Evolutionary conservation across 1,284 basidiomycete genomes (phyloP).

Genomic region (Ganoderma sinense): DNA sequence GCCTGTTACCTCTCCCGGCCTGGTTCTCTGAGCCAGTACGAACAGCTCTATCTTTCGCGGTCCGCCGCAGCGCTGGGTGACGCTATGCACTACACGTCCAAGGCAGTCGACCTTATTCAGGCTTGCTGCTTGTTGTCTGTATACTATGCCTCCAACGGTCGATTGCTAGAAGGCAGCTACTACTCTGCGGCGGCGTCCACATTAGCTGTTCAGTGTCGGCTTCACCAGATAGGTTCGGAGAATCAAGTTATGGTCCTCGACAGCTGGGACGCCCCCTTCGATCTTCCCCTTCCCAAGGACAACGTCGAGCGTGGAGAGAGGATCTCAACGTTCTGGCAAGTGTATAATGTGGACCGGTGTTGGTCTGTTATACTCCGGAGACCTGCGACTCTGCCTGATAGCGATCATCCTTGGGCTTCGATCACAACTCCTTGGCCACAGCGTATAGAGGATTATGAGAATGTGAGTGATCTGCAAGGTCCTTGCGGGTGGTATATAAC

Average conservation of each 20-base stretch:
- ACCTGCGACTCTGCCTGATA: slow-evolving; percentile 48
- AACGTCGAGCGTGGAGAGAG: slow-evolving; percentile 53
- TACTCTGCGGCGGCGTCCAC: slow-evolving; percentile 74
- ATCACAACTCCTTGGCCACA: slow-evolving; percentile 52
- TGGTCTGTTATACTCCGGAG: slow-evolving; percentile 49
- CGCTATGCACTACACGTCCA: slow-evolving; percentile 59
- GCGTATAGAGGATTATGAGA: slow-evolving; percentile 43
- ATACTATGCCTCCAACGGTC: slow-evolving; percentile 78
- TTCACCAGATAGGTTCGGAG: slow-evolving; percentile 58
- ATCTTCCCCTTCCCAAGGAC: slow-evolving; percentile 63
- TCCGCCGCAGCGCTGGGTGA: slow-evolving; percentile 67
- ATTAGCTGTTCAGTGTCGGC: slow-evolving; percentile 70
- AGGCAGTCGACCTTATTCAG: slow-evolving; percentile 73
- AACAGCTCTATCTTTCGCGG: slow-evolving; percentile 69
- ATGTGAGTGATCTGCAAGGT: slow-evolving; percentile 19
- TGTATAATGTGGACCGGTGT: slow-evolving; percentile 51
- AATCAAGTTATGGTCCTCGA: slow-evolving; percentile 37
- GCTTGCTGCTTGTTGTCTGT: slow-evolving; percentile 75
- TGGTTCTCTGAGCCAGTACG: slow-evolving; percentile 69
- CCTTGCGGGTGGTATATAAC: slow-evolving; percentile 4
- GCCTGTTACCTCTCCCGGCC: slow-evolving; percentile 80
- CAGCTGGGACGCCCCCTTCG: slow-evolving; percentile 49
- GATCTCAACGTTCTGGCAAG: slow-evolving; percentile 52
- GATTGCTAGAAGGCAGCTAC: slow-evolving; percentile 75
- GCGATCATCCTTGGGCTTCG: slow-evolving; percentile 44